phyloP scores from a whole-genome alignment of 192 early-diverging fungal genomes.

The Obelidium mucronatum region DNA sequence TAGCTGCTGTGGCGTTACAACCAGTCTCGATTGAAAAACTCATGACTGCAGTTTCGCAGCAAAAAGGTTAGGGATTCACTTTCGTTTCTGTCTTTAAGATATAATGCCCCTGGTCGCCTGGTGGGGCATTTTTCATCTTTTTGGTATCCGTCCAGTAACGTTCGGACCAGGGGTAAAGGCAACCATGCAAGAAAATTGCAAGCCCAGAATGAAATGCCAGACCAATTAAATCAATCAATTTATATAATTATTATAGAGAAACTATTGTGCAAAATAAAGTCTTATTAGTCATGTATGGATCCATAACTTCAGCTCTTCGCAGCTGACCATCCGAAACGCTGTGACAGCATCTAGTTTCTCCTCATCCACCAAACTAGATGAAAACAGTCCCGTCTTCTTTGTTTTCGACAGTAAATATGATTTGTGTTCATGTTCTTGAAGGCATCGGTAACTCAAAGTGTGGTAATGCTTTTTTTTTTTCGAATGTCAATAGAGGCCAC shows the following conservation, averaged over 20 bases:
- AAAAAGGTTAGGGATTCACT: too few species aligned
- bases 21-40: not conserved
- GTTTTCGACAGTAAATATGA: constrained; percentile 63
- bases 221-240: too few species aligned
- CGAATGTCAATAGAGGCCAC: constrained; percentile 48
- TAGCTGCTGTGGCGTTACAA: not conserved
- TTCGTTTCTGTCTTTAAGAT: too few species aligned
- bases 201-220: too few species aligned
- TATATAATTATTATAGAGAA: too few species aligned
- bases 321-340: constrained; percentile 61
- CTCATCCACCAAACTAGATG: constrained; percentile 64
- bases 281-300: too few species aligned
- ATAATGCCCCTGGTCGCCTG: too few species aligned
- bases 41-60: not conserved
- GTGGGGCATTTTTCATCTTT: too few species aligned
- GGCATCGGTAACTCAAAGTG: constrained; percentile 60
- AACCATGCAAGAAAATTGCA: too few species aligned
- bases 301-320: constrained; percentile 67
- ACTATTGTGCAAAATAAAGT: too few species aligned
- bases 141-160: too few species aligned
- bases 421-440: constrained; percentile 67
- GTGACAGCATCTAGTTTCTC: constrained; percentile 66
- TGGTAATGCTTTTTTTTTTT: constrained; percentile 42
- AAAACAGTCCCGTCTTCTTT: constrained; percentile 61
- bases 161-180: too few species aligned